Evolutionary conservation across 2,329 filamentous ascomycete genomes (phyloP), one percentile per base, ranked within the genome.

Genomic region (Sclerotiophoma versabilis): DNA sequence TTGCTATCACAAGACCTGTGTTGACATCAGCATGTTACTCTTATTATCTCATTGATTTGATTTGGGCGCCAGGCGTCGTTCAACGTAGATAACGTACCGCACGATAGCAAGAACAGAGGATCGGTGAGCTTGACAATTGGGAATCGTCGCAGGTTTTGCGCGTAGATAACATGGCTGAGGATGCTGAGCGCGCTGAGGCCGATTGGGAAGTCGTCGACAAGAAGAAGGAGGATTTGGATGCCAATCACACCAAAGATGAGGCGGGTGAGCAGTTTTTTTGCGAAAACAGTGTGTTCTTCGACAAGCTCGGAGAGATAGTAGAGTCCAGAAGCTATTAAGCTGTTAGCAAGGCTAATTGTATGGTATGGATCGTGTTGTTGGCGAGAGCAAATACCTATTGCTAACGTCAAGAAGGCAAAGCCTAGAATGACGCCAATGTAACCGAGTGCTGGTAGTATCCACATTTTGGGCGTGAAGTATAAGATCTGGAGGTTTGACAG

Each of bases 271-370:
- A 97, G 80, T 52, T 89, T 91, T 74, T 96, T 96, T 11, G 93
- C 90, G 59, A 96, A 78, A 10, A 98, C 93, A 4, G 93, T 97
- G 73, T 99, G 93, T 76, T 99, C 95, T 78, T 99, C 95, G 57
- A 99, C 95, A 12, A 98, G 87, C 76, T 99, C 95, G 20, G 93
- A 97, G 48, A 99, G 88, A 76, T 99, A 99, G 80, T 99, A 99
- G 22, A 99, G 87, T 30, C 95, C 95, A n/a, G 92, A 97, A 32
- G 95, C 95, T 91, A 69, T 44, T 17, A 2, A 12, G 14, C 33
- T 33, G n/a, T 55, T n/a, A 55, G 41, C 23, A 38, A n/a, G 20
- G 39, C 41, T 33, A 29, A 15, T 5, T 20, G 20, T 4, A 25
- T 20, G n/a, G 4, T 30, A 15, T 30, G 19, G 2, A 20, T 22